Base-by-base conservation (phyloP, 192 early-diverging fungal species). In the Dimargaris xerosporica region DNA sequence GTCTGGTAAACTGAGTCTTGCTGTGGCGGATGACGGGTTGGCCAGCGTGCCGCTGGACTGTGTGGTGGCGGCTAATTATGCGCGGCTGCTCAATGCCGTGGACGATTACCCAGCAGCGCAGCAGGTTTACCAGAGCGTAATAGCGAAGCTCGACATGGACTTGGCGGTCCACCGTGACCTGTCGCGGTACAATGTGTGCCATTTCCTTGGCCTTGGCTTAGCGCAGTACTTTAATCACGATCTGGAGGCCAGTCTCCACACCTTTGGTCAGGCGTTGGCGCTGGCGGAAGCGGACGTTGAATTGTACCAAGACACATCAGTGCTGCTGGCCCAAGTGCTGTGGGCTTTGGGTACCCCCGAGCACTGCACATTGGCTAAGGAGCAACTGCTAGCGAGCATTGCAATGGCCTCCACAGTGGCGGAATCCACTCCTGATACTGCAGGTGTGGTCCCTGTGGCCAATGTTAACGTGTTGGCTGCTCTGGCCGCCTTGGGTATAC, bases 301-400 rank as follows among this genome's bases (percentile, higher is more conserved):
- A 21, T 68, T 82, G 63, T 77, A 79, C 1, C 80, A 85, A 45
- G 78, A 83, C 43, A 82, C 89, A 2, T 75, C 85, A 12, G 76
- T 93, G 3, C 63, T 90, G 52, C 66, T 97, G 61, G 84, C 83
- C 54, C 87, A 93, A 70, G 92, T 94, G 0, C 75, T 97, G 54
- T 94, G 90, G 86, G 90, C 90, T 1, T 70, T 96, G 34, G 91
- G 89, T 34, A 82, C 80, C 6, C 75, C 77, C 30, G 85, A 89
- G 62, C 90, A 95, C 63, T 69, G 83, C 17, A 73, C 68, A 6
- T 71, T 91, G 41, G 91, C 90, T 31, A 87, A 89, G 65, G 79
- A 90, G 43, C 80, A 93, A 64, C 71, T 96, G 54, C 74, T 94
- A 15, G 16, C 12, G 16, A 9, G 34, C 39, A 34, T 59, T 16